A percentile compares a stretch with the other conserved stretches of the same genome.
Evolutionary conservation across 2,329 filamentous ascomycete species (phyloP).

Genomic region (Raffaelea ambrosiae): DNA sequence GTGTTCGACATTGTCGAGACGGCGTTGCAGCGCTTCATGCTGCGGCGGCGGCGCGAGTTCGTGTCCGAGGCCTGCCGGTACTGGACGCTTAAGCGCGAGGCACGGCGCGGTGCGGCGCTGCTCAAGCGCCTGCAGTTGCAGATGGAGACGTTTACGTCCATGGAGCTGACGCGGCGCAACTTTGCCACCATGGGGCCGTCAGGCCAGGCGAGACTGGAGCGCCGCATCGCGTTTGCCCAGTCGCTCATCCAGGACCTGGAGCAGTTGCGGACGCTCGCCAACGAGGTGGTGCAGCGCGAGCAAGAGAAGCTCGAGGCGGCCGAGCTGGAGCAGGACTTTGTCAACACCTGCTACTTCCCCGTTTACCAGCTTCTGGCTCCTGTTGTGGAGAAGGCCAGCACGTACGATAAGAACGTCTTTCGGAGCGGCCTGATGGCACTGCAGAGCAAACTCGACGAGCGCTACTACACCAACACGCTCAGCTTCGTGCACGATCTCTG

Average conservation of each 20-base stretch:
- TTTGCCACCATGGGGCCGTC: slow-evolving; percentile 90
- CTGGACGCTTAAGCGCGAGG: slow-evolving; percentile 95
- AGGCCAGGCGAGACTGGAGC: slow-evolving; percentile 66
- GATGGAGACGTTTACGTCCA: slow-evolving; percentile 92
- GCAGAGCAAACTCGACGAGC: slow-evolving; percentile 41
- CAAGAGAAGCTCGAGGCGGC: slow-evolving; percentile 67
- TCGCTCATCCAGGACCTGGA: slow-evolving; percentile 68
- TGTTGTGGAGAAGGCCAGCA: slow-evolving; percentile 71
- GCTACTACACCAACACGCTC: slow-evolving; percentile 50
- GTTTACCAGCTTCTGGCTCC: slow-evolving; percentile 67
- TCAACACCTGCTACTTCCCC: slow-evolving; percentile 89
- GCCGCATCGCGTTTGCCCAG: slow-evolving; percentile 83
- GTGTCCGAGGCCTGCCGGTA: slow-evolving; percentile 91
- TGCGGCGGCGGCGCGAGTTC: slow-evolving; percentile 82
- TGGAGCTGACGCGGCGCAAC: slow-evolving; percentile 92
- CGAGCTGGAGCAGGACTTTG: slow-evolving; percentile 66
- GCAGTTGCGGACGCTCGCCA: slow-evolving; percentile 61
- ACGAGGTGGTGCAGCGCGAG: slow-evolving; percentile 68
- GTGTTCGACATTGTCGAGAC: slow-evolving; percentile 81
- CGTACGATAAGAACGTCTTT: slow-evolving; percentile 58
- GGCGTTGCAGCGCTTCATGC: slow-evolving; percentile 70
- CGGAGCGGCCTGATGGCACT: slow-evolving; percentile 40
- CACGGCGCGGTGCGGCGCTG: slow-evolving; percentile 80
- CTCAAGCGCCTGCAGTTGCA: slow-evolving; percentile 90
- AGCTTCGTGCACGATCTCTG: slow-evolving; percentile 50